Conservation (phyloP, 345 rosid species). For the Salix caprea region DNA sequence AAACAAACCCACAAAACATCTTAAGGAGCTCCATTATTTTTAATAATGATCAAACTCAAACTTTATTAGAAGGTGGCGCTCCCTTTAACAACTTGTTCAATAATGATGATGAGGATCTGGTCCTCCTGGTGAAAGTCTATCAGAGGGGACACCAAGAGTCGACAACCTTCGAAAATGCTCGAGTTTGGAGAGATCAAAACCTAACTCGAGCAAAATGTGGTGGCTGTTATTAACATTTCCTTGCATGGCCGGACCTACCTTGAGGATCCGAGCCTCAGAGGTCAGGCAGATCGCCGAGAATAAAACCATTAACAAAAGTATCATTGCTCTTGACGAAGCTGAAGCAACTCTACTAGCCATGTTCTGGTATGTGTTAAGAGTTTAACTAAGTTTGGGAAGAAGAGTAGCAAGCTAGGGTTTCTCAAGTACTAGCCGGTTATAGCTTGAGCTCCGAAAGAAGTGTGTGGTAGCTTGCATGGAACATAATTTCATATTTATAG, state of each 20-base stretch:
- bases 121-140: constrained; percentile 24
- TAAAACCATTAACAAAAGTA: constrained; percentile 7
- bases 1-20: not conserved
- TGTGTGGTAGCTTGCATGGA: not conserved
- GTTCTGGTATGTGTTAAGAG: not conserved
- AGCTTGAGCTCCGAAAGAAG: not conserved
- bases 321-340: not conserved
- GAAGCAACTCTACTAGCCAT: not conserved
- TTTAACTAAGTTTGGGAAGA: not conserved
- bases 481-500: not conserved
- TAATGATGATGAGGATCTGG: constrained; percentile 34
- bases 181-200: constrained; percentile 15
- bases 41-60: not conserved
- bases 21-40: not conserved
- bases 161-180: not conserved
- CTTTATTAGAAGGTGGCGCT: not conserved
- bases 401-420: not conserved
- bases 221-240: not conserved
- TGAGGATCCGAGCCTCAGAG: constrained; percentile 14
- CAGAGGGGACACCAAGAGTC: not conserved
- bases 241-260: not conserved
- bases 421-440: not conserved
- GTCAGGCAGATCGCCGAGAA: not conserved
- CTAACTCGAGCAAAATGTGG: constrained; percentile 10
- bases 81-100: not conserved